Evolutionary conservation across 2,329 filamentous ascomycete genomes (phyloP).

Genomic region (Xylariaceae sp.): DNA sequence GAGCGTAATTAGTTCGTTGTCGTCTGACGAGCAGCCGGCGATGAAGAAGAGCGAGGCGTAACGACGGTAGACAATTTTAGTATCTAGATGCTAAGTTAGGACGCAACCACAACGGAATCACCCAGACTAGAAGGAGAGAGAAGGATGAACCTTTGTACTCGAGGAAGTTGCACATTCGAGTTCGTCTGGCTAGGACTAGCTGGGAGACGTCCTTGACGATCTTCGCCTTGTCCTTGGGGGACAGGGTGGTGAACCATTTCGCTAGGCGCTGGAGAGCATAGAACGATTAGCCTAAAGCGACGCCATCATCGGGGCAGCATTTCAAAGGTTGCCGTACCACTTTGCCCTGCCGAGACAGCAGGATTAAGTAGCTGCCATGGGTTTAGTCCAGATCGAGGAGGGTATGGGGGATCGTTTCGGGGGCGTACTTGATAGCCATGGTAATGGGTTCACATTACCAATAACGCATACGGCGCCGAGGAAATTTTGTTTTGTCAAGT

Average conservation of each 20-base stretch:
- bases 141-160: constrained; percentile 82
- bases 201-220: constrained; percentile 99
- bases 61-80: constrained; percentile 96
- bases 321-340: constrained; percentile 63
- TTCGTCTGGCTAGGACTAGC: constrained; percentile 88
- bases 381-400: constrained; percentile 19
- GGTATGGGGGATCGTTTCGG: constrained; percentile 5
- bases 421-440: constrained; percentile 49
- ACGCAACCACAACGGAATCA: neutral
- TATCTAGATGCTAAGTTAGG: constrained; percentile 58
- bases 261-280: constrained; percentile 68
- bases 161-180: constrained; percentile 99
- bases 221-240: constrained; percentile 97
- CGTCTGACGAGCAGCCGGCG: constrained; percentile 89
- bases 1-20: constrained; percentile 97
- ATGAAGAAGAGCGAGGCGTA: constrained; percentile 99
- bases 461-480: constrained; percentile 7
- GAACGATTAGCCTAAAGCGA: constrained; percentile 18
- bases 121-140: neutral
- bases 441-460: constrained; percentile 30
- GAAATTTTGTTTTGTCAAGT: constrained; percentile 1
- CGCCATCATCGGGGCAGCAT: constrained; percentile 26
- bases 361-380: constrained; percentile 76
- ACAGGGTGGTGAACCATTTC: constrained; percentile 98
- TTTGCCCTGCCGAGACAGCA: constrained; percentile 97